Evolutionary conservation across 2,329 filamentous ascomycete genomes (phyloP).

Genomic region (Fusarium tjaetaba): DNA sequence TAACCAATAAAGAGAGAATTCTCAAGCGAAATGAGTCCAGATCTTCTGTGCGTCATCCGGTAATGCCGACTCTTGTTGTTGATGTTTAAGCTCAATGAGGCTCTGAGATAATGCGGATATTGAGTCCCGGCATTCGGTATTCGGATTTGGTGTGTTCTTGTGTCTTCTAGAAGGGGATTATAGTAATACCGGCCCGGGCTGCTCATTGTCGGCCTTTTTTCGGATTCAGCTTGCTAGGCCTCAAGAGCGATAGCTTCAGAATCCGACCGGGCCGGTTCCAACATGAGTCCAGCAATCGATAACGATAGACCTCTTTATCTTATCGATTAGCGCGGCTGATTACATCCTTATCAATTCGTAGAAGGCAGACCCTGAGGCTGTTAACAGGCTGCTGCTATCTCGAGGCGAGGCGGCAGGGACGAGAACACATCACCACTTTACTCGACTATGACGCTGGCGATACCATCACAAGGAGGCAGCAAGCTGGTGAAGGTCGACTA

Average conservation of each 20-base stretch:
- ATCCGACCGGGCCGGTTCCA: not conserved
- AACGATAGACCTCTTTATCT: accelerated
- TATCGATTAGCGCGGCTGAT: not conserved
- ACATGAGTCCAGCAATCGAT: not conserved
- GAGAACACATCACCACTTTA: too few relatives aligned
- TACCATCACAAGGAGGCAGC: too few relatives aligned
- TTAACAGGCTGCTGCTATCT: not conserved
- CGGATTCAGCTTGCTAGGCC: not conserved
- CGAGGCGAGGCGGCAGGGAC: not conserved
- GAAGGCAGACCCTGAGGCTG: not conserved
- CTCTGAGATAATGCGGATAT: not conserved
- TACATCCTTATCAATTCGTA: not conserved
- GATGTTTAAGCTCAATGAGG: not conserved
- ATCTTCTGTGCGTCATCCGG: not conserved
- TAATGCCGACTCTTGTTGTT: not conserved
- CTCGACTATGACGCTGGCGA: too few relatives aligned
- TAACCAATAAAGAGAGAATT: not conserved
- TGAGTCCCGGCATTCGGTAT: not conserved
- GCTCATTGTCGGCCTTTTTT: not conserved
- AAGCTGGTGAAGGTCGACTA: too few relatives aligned
- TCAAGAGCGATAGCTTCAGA: not conserved
- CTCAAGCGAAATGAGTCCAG: not conserved
- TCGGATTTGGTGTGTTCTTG: not conserved
- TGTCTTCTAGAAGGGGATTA: not conserved
- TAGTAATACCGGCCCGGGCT: not conserved